These are phyloP conservation scores for Septoria petroselini DNA, from an alignment of 2,329 filamentous ascomycete genomes.

Conservation along the genomic window DNA sequence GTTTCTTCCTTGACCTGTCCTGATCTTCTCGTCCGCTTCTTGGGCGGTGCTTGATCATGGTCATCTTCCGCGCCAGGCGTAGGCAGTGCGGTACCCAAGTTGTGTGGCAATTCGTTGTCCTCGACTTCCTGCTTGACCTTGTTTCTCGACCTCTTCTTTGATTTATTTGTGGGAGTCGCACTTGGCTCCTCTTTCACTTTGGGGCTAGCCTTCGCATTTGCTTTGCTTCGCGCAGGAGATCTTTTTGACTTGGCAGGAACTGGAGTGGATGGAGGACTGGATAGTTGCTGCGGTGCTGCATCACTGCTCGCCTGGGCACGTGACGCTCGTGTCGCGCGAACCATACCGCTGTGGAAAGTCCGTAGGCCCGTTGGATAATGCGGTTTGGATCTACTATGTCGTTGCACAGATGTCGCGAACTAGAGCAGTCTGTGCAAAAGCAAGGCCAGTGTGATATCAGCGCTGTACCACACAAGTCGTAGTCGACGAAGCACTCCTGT, in stretches of 20 bases:
- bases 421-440: too few species aligned
- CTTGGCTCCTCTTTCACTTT: conserved; percentile 10
- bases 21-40: conserved; percentile 30
- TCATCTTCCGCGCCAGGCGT: conserved; percentile 32
- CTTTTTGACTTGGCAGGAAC: conserved; percentile 34
- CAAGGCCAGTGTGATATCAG: too few species aligned
- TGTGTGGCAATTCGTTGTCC: conserved; percentile 55
- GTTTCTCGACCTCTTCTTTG: conserved; percentile 41
- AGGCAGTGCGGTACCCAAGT: conserved; percentile 46
- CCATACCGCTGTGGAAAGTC: too few species aligned
- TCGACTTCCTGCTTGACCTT: conserved; percentile 40
- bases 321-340: conserved; percentile 29
- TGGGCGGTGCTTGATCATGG: conserved; percentile 27
- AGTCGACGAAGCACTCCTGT: too few species aligned
- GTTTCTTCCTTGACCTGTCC: conserved; percentile 16
- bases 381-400: too few species aligned
- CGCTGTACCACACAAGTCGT: too few species aligned
- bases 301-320: conserved; percentile 19
- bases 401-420: too few species aligned
- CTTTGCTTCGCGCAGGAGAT: conserved; percentile 23
- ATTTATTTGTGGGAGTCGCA: conserved; percentile 21
- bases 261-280: conserved; percentile 45
- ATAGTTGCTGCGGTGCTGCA: conserved; percentile 40
- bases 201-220: conserved; percentile 10
- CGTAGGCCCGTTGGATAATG: too few species aligned